Evolutionary conservation across 2,329 filamentous ascomycete genomes (phyloP), one percentile per base, ranked within the genome.

Genomic region (Lasiodiplodia sp.): DNA sequence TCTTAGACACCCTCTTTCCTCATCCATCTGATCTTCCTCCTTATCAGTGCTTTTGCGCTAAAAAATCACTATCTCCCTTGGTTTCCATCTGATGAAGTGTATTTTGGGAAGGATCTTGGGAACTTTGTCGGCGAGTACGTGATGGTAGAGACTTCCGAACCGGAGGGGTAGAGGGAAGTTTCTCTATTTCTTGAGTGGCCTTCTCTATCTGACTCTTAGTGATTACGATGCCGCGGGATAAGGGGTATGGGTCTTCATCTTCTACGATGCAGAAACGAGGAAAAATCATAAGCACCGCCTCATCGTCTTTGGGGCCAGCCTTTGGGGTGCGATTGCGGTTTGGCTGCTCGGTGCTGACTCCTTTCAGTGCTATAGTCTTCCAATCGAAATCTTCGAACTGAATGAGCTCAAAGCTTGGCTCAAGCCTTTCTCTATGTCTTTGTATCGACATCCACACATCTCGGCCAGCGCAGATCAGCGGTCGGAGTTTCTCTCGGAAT

Each of bases 201-300:
- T 37, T 38, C 55, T 37, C 55, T 21, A 40, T 10, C n/a, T 58
- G 8, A 25, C 31, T 4, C 23, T 38, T 58, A 2, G 55, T 58
- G 34, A 58, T 40, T 31, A 58, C 55, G 31, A 31, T 58, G 31
- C 55, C 31, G 11, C 55, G 55, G 23, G 55, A 37, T 8, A 58
- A n/a, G 4, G 55, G 55, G 8, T 38, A 58, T 7, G 55, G 34
- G 25, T 58, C 34, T n/a, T 58, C 55, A 23, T 58, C 55, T 38
- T 58, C 55, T 28, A 58, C 34, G 34, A 58, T 58, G 14, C 21
- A 38, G 37, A 58, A 37, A 58, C 55, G 55, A 16, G 55, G 34
- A n/a, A 58, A 58, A n/a, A 58, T 31, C 55, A 58, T 58, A 14
- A 58, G 55, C 8, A 58, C 34, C 16, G 55, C 31, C 34, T 58